Conservation (phyloP, 179 eudicot genomes). For the Spinacia oleracea region DNA sequence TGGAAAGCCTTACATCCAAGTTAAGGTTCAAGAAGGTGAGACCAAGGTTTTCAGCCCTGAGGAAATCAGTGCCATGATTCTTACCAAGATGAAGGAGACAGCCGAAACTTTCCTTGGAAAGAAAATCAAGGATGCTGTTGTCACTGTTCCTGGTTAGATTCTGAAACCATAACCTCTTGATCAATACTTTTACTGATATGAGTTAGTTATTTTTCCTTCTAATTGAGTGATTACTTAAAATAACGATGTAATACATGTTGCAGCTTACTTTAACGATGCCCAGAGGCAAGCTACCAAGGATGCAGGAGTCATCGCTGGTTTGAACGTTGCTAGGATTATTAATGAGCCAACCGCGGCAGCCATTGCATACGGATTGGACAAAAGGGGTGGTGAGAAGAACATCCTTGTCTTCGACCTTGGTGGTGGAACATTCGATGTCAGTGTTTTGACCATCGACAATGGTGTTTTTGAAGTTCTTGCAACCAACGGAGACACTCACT, state of each 20-base stretch:
- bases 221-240: not conserved
- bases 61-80: slow-evolving; percentile 51
- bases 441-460: slow-evolving; percentile 48
- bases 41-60: slow-evolving; percentile 51
- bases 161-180: not conserved
- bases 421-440: slow-evolving; percentile 51
- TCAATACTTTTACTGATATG: not conserved
- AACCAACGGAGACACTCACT: slow-evolving; percentile 50
- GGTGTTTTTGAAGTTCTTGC: slow-evolving; percentile 53
- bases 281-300: slow-evolving; percentile 56
- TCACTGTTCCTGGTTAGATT: slow-evolving; percentile 44
- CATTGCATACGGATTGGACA: slow-evolving; percentile 48
- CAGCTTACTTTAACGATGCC: slow-evolving; percentile 52
- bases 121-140: slow-evolving; percentile 47
- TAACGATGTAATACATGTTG: not conserved
- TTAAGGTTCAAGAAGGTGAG: slow-evolving; percentile 43
- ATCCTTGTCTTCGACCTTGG: slow-evolving; percentile 55
- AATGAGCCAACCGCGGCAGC: slow-evolving; percentile 49
- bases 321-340: slow-evolving; percentile 48
- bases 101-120: slow-evolving; percentile 46
- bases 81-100: slow-evolving; percentile 49
- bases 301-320: slow-evolving; percentile 48
- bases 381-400: slow-evolving; percentile 50
- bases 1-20: slow-evolving; percentile 49
- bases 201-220: not conserved